Evolutionary conservation across 2,329 filamentous ascomycete species (phyloP).

Genomic region (Paraphoma sp.): DNA sequence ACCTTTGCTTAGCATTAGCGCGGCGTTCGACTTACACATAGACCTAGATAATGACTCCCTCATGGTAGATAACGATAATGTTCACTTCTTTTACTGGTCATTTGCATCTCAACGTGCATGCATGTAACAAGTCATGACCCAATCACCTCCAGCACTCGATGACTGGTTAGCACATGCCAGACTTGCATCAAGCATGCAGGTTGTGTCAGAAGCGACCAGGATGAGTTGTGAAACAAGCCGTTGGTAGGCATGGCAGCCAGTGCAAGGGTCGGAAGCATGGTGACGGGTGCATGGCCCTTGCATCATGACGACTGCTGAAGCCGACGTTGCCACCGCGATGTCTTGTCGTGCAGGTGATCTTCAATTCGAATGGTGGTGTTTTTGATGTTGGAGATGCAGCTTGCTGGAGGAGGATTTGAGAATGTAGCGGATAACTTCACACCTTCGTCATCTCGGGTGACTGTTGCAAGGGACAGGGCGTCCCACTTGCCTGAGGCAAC

Average conservation of each 20-base stretch:
- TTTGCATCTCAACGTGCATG: neutral
- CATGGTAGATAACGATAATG: neutral
- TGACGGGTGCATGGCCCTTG: slow-evolving; percentile 22
- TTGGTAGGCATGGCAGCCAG: slow-evolving; percentile 13
- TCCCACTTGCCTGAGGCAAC: slow-evolving; percentile 19
- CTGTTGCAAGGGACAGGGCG: slow-evolving; percentile 6
- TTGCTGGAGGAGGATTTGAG: neutral
- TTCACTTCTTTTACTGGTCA: neutral
- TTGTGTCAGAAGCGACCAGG: slow-evolving; percentile 20
- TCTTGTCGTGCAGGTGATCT: neutral
- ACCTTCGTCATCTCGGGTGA: neutral
- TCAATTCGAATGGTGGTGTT: neutral
- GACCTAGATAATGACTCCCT: neutral
- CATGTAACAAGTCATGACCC: neutral
- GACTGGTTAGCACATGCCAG: neutral
- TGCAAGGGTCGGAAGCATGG: slow-evolving; percentile 21
- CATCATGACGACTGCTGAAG: slow-evolving; percentile 16
- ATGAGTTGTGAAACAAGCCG: slow-evolving; percentile 33
- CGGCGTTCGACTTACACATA: slow-evolving; percentile 1
- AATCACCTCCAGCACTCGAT: neutral
- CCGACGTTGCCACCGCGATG: slow-evolving; percentile 2
- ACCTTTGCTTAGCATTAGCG: slow-evolving; percentile 1
- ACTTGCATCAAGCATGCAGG: slow-evolving; percentile 10
- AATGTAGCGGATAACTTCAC: too few species aligned
- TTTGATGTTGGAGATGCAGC: neutral